phyloP scores from a whole-genome alignment of 1,284 basidiomycete genomes.

The Tetrapyrgos nigripes region DNA sequence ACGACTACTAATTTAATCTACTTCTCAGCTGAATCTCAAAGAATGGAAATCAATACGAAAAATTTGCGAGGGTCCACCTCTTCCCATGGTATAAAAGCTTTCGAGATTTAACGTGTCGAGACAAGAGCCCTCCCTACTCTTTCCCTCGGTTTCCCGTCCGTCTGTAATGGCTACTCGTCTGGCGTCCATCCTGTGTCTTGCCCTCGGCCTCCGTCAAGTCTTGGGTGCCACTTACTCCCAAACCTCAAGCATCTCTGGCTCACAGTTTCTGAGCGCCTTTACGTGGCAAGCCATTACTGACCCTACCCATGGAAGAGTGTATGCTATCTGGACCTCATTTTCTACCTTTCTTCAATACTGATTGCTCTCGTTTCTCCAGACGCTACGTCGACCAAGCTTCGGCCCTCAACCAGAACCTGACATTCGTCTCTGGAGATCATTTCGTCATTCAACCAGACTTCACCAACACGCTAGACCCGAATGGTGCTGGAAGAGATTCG shows the following conservation, averaged over 20 bases:
- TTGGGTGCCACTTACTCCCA: conserved; percentile 44
- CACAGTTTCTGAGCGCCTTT: conserved; percentile 57
- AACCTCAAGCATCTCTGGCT: conserved; percentile 53
- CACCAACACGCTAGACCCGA: conserved; percentile 48
- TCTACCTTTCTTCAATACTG: conserved; percentile 15
- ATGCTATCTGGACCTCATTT: conserved; percentile 29
- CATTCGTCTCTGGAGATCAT: conserved; percentile 49
- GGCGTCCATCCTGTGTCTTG: neutral
- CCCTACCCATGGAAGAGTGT: conserved; percentile 71
- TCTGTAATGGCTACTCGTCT: neutral
- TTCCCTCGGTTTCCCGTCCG: neutral
- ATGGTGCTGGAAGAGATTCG: conserved; percentile 63
- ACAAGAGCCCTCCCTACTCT: neutral
- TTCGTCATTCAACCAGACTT: conserved; percentile 63
- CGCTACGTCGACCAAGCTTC: conserved; percentile 59
- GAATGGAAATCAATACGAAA: no score
- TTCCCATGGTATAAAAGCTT: no score
- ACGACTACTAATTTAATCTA: no score
- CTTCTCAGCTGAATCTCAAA: no score
- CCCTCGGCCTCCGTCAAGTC: conserved; percentile 13
- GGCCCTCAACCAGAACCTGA: conserved; percentile 52
- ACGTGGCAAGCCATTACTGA: conserved; percentile 57
- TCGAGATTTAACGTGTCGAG: no score
- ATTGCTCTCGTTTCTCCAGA: conserved; percentile 33
- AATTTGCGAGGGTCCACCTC: no score